These are phyloP conservation scores for Aulographum hederae DNA, from an alignment of 2,329 filamentous ascomycete genomes.

Conservation along the genomic window DNA sequence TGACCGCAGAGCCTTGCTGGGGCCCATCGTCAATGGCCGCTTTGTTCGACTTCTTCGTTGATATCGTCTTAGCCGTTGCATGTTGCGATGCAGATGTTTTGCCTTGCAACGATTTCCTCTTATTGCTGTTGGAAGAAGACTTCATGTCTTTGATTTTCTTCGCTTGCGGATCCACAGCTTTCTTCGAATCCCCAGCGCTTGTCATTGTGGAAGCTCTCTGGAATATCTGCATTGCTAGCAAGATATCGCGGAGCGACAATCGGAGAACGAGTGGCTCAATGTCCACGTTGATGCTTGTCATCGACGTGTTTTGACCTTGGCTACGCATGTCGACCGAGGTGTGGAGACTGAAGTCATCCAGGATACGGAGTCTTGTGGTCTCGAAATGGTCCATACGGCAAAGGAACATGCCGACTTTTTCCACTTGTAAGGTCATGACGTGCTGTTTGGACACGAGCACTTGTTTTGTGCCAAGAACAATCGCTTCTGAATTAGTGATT, in stretches of 20 bases:
- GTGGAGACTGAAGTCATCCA: constrained; percentile 91
- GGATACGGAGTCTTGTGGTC: constrained; percentile 69
- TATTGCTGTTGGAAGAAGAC: constrained; percentile 19
- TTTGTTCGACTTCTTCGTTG: constrained; percentile 34
- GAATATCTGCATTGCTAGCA: constrained; percentile 83
- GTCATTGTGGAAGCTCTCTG: constrained; percentile 81
- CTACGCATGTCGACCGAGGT: constrained; percentile 64
- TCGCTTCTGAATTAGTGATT: constrained; percentile 79
- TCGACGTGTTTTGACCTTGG: constrained; percentile 37
- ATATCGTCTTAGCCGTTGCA: constrained; percentile 27
- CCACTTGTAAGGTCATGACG: constrained; percentile 81
- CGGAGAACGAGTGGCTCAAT: constrained; percentile 83
- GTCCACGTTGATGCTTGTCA: constrained; percentile 69
- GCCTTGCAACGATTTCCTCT: constrained; percentile 28
- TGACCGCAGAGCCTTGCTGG: constrained; percentile 29
- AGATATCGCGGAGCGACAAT: constrained; percentile 81
- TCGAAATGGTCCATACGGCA: constrained; percentile 98
- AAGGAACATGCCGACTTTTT: constrained; percentile 91
- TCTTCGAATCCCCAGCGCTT: constrained; percentile 27
- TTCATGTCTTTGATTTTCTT: constrained; percentile 36
- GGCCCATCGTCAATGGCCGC: constrained; percentile 34
- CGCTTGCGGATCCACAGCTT: constrained; percentile 33
- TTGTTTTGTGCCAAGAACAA: constrained; percentile 88
- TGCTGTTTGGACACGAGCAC: constrained; percentile 86
- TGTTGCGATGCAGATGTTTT: constrained; percentile 21